Evolutionary conservation across 2,329 filamentous ascomycete genomes (phyloP).

Genomic region (Fusarium foetens): DNA sequence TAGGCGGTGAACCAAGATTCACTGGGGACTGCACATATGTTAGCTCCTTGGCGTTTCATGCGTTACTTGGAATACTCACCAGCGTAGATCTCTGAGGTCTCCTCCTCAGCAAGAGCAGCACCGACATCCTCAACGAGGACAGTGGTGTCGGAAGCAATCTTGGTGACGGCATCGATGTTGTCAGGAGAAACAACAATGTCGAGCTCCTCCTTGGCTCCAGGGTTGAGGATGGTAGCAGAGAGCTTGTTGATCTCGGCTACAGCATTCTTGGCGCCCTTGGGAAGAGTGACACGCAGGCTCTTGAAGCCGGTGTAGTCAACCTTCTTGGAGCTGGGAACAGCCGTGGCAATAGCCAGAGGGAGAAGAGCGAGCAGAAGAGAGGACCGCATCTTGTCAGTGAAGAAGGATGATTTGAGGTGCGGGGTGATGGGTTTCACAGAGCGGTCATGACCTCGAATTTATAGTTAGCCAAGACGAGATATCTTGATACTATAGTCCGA

Average conservation of each 20-base stretch:
- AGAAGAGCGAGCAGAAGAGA: constrained; percentile 18
- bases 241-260: constrained; percentile 24
- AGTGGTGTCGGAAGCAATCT: constrained; percentile 19
- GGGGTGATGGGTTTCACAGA: neutral
- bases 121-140: constrained; percentile 35
- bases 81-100: constrained; percentile 20
- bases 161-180: constrained; percentile 24
- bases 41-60: neutral
- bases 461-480: neutral
- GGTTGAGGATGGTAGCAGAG: constrained; percentile 28
- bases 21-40: constrained; percentile 8
- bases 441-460: neutral
- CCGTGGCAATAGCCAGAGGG: constrained; percentile 18
- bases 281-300: constrained; percentile 30
- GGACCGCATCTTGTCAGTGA: constrained; percentile 19
- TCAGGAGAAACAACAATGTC: constrained; percentile 31
- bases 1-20: constrained; percentile 32
- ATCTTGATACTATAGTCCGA: neutral
- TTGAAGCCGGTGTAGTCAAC: constrained; percentile 37
- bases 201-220: constrained; percentile 19
- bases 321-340: constrained; percentile 32
- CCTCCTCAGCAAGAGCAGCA: constrained; percentile 22
- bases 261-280: constrained; percentile 17
- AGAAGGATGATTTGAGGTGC: constrained; percentile 8
- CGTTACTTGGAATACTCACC: neutral